Conservation (phyloP, 352 stramenopile species). For the Globisporangium nodosum region DNA sequence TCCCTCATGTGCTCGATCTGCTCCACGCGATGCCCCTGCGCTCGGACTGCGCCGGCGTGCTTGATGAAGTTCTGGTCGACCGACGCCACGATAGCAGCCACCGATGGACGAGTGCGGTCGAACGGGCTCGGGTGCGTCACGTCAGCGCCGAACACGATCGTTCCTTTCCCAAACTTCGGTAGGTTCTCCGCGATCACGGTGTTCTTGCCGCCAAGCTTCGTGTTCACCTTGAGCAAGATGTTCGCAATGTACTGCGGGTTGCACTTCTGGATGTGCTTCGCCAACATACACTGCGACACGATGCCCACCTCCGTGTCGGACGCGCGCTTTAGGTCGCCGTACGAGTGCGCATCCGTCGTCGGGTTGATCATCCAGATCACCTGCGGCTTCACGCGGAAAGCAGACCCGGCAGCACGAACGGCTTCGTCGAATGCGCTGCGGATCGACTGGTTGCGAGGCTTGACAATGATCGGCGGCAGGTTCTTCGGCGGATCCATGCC, state of each 20-base stretch:
- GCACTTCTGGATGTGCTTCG: slow-evolving; percentile 53
- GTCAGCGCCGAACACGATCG: slow-evolving; percentile 82
- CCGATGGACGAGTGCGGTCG: slow-evolving; percentile 64
- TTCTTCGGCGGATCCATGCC: slow-evolving; percentile 37
- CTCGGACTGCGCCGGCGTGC: slow-evolving; percentile 56
- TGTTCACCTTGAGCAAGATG: slow-evolving; percentile 76
- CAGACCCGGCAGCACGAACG: slow-evolving; percentile 20
- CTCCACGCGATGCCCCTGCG: slow-evolving; percentile 76
- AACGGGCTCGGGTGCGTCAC: slow-evolving; percentile 77
- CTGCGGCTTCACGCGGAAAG: slow-evolving; percentile 27
- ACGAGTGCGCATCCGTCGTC: slow-evolving; percentile 31
- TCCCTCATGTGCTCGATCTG: slow-evolving; percentile 62
- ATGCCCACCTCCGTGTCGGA: slow-evolving; percentile 68
- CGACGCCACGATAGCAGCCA: slow-evolving; percentile 79
- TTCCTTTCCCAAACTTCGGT: slow-evolving; percentile 39
- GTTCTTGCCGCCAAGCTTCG: slow-evolving; percentile 70
- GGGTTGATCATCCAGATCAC: slow-evolving; percentile 64
- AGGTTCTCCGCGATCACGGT: slow-evolving; percentile 37
- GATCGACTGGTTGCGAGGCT: slow-evolving; percentile 26
- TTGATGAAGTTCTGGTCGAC: slow-evolving; percentile 70
- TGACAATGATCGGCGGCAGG: slow-evolving; percentile 39
- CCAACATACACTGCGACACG: slow-evolving; percentile 73
- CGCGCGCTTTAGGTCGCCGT: slow-evolving; percentile 71
- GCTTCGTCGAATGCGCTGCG: slow-evolving; percentile 37
- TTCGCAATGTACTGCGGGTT: slow-evolving; percentile 69